Conservation (phyloP, 805 yeast genomes). For the Zygosaccharomyces siamensis region DNA sequence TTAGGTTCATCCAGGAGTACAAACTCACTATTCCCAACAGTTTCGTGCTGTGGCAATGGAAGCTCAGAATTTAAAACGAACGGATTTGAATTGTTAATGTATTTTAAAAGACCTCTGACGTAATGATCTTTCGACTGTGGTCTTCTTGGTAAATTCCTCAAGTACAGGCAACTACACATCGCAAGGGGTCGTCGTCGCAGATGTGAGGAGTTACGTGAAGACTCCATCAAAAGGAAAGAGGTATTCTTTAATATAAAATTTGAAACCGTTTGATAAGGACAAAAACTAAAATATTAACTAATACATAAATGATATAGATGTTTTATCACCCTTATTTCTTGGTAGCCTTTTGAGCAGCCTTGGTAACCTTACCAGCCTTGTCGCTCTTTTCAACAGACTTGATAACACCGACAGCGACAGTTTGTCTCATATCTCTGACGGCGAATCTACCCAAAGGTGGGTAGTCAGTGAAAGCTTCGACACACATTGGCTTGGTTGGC, state of each 20-base stretch:
- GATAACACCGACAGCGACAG: constrained; percentile 99
- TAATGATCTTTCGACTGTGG: constrained; percentile 23
- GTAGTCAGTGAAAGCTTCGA: constrained; percentile 90
- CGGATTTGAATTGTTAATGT: constrained; percentile 17
- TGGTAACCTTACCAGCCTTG: constrained; percentile 90
- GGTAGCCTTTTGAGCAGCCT: constrained; percentile 62
- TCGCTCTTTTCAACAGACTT: constrained; percentile 87
- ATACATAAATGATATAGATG: constrained; percentile 12
- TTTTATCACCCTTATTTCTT: constrained; percentile 29
- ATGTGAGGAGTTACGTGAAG: too few species aligned
- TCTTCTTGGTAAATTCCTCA: constrained; percentile 24
- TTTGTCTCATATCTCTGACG: constrained; percentile 99
- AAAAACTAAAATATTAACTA: constrained; percentile 21
- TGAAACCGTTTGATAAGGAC: constrained; percentile 12
- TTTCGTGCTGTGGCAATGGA: constrained; percentile 15
- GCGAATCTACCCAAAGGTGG: constrained; percentile 97
- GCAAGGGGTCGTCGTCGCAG: not conserved
- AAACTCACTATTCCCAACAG: constrained; percentile 6
- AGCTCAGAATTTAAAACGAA: constrained; percentile 13
- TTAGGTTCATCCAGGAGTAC: constrained; percentile 16
- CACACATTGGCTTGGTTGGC: constrained; percentile 89
- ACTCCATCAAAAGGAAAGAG: too few species aligned
- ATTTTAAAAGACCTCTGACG: constrained; percentile 16
- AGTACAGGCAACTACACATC: constrained; percentile 14
- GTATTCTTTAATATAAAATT: not conserved